These are phyloP conservation scores for Microdochium paspali DNA, from an alignment of 2,329 filamentous ascomycete species.

Conservation along the genomic window DNA sequence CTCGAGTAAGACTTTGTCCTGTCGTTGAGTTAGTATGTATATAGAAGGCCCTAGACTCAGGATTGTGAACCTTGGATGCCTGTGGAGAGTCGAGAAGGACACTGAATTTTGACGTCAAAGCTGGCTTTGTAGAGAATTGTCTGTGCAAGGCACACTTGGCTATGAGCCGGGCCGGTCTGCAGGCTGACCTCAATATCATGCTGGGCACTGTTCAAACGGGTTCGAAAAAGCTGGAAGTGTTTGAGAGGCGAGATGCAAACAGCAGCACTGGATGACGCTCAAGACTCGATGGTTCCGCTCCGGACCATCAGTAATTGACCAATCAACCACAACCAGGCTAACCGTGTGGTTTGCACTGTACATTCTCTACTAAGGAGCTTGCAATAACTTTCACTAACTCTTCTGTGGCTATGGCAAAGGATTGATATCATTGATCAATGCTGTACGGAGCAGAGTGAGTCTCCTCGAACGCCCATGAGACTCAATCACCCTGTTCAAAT, in stretches of 20 bases:
- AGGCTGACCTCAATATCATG: background rate
- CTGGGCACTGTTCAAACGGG: too few relatives aligned
- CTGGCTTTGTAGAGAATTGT: background rate
- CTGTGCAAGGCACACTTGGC: background rate
- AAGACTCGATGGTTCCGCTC: background rate
- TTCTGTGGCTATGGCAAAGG: too few relatives aligned
- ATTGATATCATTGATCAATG: too few relatives aligned
- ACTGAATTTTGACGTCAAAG: background rate
- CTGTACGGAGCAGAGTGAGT: too few relatives aligned
- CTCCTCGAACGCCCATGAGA: too few relatives aligned
- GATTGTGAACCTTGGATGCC: background rate
- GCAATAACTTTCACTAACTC: too few relatives aligned
- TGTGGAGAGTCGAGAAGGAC: background rate
- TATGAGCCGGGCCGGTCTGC: background rate
- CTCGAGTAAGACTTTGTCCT: background rate
- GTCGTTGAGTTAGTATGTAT: background rate
- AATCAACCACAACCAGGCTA: background rate
- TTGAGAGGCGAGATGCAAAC: too few relatives aligned
- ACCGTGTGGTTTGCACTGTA: background rate
- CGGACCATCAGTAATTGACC: background rate
- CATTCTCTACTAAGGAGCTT: too few relatives aligned
- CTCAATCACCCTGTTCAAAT: too few relatives aligned
- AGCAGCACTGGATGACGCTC: background rate
- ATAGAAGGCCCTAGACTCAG: background rate
- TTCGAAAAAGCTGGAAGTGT: too few relatives aligned